Conservation (phyloP, 164 flowering plant genomes). For the Dillenia turbinata region DNA sequence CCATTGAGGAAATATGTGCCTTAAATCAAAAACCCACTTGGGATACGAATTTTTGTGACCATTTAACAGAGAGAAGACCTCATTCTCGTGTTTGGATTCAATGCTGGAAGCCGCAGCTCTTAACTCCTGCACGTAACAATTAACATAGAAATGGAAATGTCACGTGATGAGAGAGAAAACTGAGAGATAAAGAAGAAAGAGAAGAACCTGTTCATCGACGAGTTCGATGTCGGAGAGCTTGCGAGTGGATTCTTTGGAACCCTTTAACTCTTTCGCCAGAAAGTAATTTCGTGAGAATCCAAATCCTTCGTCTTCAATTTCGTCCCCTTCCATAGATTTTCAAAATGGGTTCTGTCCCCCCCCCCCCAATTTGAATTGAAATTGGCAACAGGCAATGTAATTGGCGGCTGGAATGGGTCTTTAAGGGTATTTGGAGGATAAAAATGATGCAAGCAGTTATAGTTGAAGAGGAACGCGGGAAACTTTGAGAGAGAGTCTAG, state of each 20-base stretch:
- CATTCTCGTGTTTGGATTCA: constrained; percentile 73
- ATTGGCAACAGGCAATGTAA: too few relatives aligned
- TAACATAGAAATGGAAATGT: neutral
- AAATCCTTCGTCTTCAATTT: constrained; percentile 70
- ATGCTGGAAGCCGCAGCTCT: constrained; percentile 51
- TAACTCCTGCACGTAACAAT: constrained; percentile 47
- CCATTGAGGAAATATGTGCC: constrained; percentile 23
- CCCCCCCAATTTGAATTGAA: too few relatives aligned
- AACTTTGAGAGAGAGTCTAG: too few relatives aligned
- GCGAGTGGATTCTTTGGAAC: constrained; percentile 62
- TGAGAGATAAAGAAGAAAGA: constrained; percentile 3
- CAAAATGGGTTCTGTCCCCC: too few relatives aligned
- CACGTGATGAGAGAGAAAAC: neutral
- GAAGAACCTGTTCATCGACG: constrained; percentile 80
- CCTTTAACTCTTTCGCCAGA: constrained; percentile 74
- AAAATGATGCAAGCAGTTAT: too few relatives aligned
- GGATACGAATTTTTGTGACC: constrained; percentile 55
- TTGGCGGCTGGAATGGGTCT: too few relatives aligned
- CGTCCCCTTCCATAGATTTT: constrained; percentile 36
- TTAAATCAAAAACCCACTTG: constrained; percentile 67
- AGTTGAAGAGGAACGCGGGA: too few relatives aligned
- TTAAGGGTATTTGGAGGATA: too few relatives aligned
- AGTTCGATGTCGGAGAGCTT: constrained; percentile 71
- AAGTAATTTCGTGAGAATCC: constrained; percentile 81
- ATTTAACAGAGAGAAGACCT: constrained; percentile 38